These are phyloP conservation scores for Silene noctiflora DNA, from an alignment of 179 eudicot species.

Conservation along the genomic window DNA sequence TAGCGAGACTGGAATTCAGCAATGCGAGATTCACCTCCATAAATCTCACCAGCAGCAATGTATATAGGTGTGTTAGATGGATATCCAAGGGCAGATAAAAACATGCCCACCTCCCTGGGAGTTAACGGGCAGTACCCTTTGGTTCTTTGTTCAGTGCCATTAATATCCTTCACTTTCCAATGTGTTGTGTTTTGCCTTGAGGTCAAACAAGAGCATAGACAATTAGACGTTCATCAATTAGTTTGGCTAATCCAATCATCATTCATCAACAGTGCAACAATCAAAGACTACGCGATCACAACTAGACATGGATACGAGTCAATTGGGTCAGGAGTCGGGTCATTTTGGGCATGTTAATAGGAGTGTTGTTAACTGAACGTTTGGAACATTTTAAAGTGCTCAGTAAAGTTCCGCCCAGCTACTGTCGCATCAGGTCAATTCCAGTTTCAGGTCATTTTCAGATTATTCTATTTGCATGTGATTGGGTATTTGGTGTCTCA, in stretches of 20 bases:
- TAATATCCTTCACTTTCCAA: constrained; percentile 96
- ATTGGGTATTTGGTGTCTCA: neutral
- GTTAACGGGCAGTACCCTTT: constrained; percentile 90
- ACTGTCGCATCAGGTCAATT: neutral
- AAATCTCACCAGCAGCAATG: constrained; percentile 93
- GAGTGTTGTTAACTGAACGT: no score
- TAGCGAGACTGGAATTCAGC: constrained; percentile 60
- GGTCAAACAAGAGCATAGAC: constrained; percentile 15
- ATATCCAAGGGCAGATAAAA: constrained; percentile 68
- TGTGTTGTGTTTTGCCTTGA: constrained; percentile 75
- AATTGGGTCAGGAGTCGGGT: neutral
- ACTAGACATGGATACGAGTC: no score
- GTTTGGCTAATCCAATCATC: constrained; percentile 13
- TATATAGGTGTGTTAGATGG: constrained; percentile 79
- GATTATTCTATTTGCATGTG: neutral
- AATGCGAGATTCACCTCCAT: constrained; percentile 80
- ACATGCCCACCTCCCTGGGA: constrained; percentile 87
- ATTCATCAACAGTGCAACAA: neutral
- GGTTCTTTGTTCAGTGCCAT: constrained; percentile 72
- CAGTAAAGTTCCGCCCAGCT: neutral
- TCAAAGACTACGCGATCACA: neutral
- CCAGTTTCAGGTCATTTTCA: neutral
- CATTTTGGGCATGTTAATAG: no score
- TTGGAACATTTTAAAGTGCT: neutral
- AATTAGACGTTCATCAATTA: neutral